A percentile compares a stretch with the other conserved stretches of the same genome.
Evolutionary conservation across 768 basidiomycete genomes (phyloP).

Genomic region (Lentinula lateritia): DNA sequence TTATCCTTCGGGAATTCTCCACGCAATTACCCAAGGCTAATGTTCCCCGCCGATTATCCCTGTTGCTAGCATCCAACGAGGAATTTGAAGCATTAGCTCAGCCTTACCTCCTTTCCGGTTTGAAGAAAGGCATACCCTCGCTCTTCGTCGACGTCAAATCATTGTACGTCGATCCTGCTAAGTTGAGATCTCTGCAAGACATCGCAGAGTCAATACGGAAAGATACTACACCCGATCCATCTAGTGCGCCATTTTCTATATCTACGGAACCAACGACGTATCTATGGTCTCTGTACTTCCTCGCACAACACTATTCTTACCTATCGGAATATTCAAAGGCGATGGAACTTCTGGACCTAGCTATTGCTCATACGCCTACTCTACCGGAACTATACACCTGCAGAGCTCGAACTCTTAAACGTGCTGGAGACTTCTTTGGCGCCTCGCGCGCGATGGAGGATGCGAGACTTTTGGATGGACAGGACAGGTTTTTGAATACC

Average conservation of each 20-base stretch:
- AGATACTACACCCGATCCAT: slow-evolving; percentile 24
- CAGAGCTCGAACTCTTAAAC: slow-evolving; percentile 80
- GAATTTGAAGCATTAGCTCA: slow-evolving; percentile 61
- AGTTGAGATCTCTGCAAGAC: slow-evolving; percentile 65
- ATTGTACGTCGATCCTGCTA: slow-evolving; percentile 62
- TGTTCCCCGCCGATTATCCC: slow-evolving; percentile 68
- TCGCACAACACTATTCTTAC: slow-evolving; percentile 83
- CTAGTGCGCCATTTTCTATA: slow-evolving; percentile 15
- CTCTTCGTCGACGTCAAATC: slow-evolving; percentile 90
- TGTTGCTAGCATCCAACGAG: slow-evolving; percentile 62
- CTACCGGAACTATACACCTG: slow-evolving; percentile 85
- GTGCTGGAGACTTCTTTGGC: slow-evolving; percentile 71
- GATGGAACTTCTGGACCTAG: slow-evolving; percentile 55
- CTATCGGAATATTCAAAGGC: slow-evolving; percentile 48
- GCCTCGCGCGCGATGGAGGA: slow-evolving; percentile 77
- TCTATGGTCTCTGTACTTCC: slow-evolving; percentile 94
- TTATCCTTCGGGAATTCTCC: slow-evolving; percentile 54
- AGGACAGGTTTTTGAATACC: slow-evolving; percentile 93
- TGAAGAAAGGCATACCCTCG: slow-evolving; percentile 87
- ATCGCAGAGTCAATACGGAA: slow-evolving; percentile 48
- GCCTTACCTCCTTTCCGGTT: slow-evolving; percentile 61
- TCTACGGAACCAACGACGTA: slow-evolving; percentile 69
- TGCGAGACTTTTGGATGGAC: slow-evolving; percentile 81
- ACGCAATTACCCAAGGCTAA: slow-evolving; percentile 60
- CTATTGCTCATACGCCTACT: slow-evolving; percentile 84